These are phyloP conservation scores for Boletus patriciae DNA, from an alignment of 768 basidiomycete species.

Conservation along the genomic window DNA sequence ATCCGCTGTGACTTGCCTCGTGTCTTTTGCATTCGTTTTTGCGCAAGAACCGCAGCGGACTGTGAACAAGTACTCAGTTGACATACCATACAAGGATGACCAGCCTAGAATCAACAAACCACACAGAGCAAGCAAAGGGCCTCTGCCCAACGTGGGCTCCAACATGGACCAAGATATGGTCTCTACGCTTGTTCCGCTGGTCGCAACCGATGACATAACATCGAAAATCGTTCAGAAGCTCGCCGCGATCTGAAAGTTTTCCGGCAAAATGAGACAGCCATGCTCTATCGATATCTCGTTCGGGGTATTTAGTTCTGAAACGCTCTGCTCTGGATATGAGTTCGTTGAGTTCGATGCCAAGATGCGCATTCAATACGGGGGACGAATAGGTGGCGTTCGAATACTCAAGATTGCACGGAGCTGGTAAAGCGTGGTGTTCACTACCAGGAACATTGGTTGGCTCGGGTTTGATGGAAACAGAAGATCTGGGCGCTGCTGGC, in stretches of 20 bases:
- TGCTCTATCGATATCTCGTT: slow-evolving; percentile 56
- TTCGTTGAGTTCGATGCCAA: slow-evolving; percentile 54
- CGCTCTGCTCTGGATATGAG: slow-evolving; percentile 55
- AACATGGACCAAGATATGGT: slow-evolving; percentile 74
- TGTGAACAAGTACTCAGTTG: slow-evolving; percentile 28
- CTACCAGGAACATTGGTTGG: not conserved
- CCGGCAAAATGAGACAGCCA: slow-evolving; percentile 73
- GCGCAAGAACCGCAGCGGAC: slow-evolving; percentile 62
- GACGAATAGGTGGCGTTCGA: slow-evolving; percentile 27
- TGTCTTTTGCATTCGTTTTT: slow-evolving; percentile 80
- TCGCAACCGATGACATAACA: slow-evolving; percentile 68
- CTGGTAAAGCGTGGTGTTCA: not conserved
- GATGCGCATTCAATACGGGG: slow-evolving; percentile 64
- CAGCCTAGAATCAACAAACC: slow-evolving; percentile 43
- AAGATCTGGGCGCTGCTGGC: not conserved
- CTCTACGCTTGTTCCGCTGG: slow-evolving; percentile 68
- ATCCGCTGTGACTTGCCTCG: slow-evolving; percentile 61
- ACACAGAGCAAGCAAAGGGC: slow-evolving; percentile 61
- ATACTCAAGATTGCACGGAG: not conserved
- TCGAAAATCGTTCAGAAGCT: slow-evolving; percentile 58
- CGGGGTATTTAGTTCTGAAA: slow-evolving; percentile 54
- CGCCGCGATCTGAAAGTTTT: slow-evolving; percentile 57
- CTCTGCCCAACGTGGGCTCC: slow-evolving; percentile 71
- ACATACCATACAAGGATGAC: not conserved
- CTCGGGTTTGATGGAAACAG: not conserved